Conservation (phyloP, 306 rosid species). For the Lithocarpus polystachyus region DNA sequence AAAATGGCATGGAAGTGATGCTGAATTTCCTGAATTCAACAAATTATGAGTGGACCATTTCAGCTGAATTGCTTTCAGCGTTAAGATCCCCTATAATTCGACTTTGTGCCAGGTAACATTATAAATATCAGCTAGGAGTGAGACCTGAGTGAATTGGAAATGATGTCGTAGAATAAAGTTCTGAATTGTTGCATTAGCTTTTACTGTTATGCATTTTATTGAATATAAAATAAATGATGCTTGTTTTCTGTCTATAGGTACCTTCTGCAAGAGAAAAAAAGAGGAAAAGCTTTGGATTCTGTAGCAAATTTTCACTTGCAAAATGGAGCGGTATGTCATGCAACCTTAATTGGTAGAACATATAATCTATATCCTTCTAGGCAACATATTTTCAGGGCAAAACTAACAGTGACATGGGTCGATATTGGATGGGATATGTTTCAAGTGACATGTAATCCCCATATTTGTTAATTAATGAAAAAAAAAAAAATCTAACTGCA, state of each 20-base stretch:
- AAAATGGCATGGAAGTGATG: constrained; percentile 73
- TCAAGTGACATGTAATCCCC: background rate
- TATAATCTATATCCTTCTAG: constrained; percentile 15
- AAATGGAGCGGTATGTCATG: constrained; percentile 85
- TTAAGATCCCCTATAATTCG: constrained; percentile 64
- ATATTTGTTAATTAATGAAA: background rate
- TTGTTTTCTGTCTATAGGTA: constrained; percentile 51
- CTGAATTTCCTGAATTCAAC: constrained; percentile 65
- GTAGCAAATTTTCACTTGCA: constrained; percentile 97
- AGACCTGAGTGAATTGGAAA: constrained; percentile 8
- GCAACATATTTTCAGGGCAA: constrained; percentile 15
- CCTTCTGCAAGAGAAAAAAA: constrained; percentile 91
- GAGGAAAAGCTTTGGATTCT: constrained; percentile 95
- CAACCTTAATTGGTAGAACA: constrained; percentile 1
- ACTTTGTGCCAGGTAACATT: constrained; percentile 69
- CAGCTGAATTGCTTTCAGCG: constrained; percentile 48
- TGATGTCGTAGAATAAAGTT: background rate
- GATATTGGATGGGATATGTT: constrained; percentile 13
- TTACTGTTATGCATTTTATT: background rate
- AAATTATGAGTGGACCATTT: constrained; percentile 66
- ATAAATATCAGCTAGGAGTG: constrained; percentile 19
- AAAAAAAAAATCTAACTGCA: background rate
- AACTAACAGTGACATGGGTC: constrained; percentile 9
- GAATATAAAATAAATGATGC: background rate
- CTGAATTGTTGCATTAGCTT: constrained; percentile 6